These are phyloP conservation scores for Lolium multiflorum DNA, from an alignment of 176 grass and related monocot species.

Conservation along the genomic window DNA sequence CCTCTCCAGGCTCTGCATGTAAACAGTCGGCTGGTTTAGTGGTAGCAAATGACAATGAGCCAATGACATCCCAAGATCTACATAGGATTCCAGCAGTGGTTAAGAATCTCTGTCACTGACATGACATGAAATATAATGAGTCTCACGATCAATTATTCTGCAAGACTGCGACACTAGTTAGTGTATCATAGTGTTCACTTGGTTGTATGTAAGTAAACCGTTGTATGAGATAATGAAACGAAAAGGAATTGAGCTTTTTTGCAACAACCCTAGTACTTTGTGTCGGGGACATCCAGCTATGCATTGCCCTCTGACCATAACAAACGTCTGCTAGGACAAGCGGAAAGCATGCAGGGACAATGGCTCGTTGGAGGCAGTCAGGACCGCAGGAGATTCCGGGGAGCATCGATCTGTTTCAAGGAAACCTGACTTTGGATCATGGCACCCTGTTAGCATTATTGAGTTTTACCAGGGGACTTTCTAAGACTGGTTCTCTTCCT, in stretches of 20 bases:
- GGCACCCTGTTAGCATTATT: no score
- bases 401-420: neutral
- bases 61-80: neutral
- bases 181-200: neutral
- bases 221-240: neutral
- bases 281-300: neutral
- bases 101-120: constrained; percentile 26
- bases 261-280: neutral
- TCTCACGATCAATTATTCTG: neutral
- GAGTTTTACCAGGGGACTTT: no score
- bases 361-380: constrained; percentile 9
- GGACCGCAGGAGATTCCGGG: constrained; percentile 10
- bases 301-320: constrained; percentile 10
- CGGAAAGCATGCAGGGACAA: neutral
- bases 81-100: constrained; percentile 10
- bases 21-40: constrained; percentile 32
- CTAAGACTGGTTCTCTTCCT: no score
- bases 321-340: neutral
- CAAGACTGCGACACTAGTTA: neutral
- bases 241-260: constrained; percentile 31
- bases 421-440: constrained; percentile 2
- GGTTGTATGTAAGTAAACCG: neutral
- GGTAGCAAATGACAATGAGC: neutral
- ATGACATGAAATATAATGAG: neutral
- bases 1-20: constrained; percentile 14